Base-by-base conservation (phyloP, 148 eudicot species). In the Salicornia ramosissima region DNA sequence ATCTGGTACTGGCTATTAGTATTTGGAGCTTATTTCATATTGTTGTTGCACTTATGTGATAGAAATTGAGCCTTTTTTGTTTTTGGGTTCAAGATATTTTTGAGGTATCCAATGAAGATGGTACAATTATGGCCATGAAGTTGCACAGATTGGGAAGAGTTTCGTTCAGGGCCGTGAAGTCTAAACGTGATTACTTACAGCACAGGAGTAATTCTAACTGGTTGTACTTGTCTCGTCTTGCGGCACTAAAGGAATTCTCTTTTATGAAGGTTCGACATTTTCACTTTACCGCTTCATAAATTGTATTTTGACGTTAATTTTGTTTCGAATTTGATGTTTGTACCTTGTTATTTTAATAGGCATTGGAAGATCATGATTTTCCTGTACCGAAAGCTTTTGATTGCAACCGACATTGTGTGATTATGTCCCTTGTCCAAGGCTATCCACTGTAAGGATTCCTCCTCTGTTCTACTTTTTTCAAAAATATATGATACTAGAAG, bases 331-430 rank as follows among this genome's bases (percentile, higher is more conserved):
- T n/a, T 71, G 54, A 65, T 39, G 34, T 46, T 75, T 42, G 71
- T 49, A 69, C 19, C 15, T 81, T 68, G 50, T 19, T n/a, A n/a
- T n/a, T 55, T 79, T 74, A 8, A 12, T 74, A 94, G 98, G 97
- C 97, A 24, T 75, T 94, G 83, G 86, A 83, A 78, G 91, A 90
- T 64, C 96, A 90, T 71, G 91, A 82, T 65, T 90, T 90, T 70
- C 96, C 98, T 18, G 97, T 94, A 64, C 98, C 98, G 64, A 76
- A 87, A 72, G 97, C 98, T n/a, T 86, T 94, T 77, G 96, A 87
- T 69, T 90, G 98, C 80, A 94, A 88, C 81, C 78, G 98, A 10
- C 97, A 94, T 84, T 94, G 98, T 75, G 95, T 94, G 74, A 51
- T 94, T 71, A 94, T 94, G 98, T 90, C 97, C 24, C 97, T 90